Evolutionary conservation across 768 basidiomycete species (phyloP).

Genomic region (Baorangia bicolor): DNA sequence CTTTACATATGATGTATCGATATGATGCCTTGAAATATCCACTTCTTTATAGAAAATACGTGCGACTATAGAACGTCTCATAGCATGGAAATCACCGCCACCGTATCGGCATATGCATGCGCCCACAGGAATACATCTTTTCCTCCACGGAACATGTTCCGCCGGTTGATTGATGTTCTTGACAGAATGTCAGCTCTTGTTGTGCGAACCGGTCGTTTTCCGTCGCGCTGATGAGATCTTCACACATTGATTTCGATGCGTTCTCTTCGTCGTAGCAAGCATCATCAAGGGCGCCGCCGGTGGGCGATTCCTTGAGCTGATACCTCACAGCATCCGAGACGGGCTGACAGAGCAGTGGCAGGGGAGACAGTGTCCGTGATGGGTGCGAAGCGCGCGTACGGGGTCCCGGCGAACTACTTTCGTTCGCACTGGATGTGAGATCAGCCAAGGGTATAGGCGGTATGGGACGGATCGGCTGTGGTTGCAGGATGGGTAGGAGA

Average conservation of each 20-base stretch:
- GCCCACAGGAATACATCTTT: constrained; percentile 21
- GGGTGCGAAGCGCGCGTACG: not conserved
- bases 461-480: constrained; percentile 35
- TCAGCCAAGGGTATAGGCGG: constrained; percentile 34
- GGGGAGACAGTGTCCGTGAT: constrained; percentile 23
- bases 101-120: constrained; percentile 17
- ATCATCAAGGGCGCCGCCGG: constrained; percentile 1
- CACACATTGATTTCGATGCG: constrained; percentile 19
- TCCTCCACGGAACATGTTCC: constrained; percentile 18
- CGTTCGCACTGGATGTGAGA: constrained; percentile 24
- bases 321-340: constrained; percentile 34
- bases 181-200: constrained; percentile 14
- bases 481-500: constrained; percentile 31
- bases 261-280: constrained; percentile 12
- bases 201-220: constrained; percentile 19
- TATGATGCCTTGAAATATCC: constrained; percentile 24
- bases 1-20: constrained; percentile 27
- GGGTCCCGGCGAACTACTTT: constrained; percentile 1
- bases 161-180: constrained; percentile 9
- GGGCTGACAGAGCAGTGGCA: constrained; percentile 34
- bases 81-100: constrained; percentile 21
- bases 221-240: constrained; percentile 11
- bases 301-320: constrained; percentile 22
- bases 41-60: constrained; percentile 1
- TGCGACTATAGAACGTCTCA: not conserved